Conservation (phyloP, 2,329 filamentous ascomycete species). For the Fusarium tricinctum region DNA sequence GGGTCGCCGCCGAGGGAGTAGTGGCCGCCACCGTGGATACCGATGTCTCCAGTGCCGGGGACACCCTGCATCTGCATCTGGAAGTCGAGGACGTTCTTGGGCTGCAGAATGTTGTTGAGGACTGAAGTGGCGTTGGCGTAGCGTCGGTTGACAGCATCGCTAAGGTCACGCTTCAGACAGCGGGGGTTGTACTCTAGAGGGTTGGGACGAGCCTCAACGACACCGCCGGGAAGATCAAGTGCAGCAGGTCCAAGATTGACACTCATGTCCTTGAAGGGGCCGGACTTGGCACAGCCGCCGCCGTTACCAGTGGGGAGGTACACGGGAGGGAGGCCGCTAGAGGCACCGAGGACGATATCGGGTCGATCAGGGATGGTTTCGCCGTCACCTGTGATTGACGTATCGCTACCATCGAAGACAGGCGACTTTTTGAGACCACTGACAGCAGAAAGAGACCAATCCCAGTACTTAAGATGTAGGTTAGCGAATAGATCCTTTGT, state of each 20-base stretch:
- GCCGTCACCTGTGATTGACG: slow-evolving; percentile 63
- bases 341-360: slow-evolving; percentile 47
- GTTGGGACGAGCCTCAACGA: slow-evolving; percentile 36
- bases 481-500: slow-evolving; percentile 10
- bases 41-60: slow-evolving; percentile 46
- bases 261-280: slow-evolving; percentile 62
- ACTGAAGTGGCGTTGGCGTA: slow-evolving; percentile 51
- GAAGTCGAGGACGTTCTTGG: slow-evolving; percentile 57
- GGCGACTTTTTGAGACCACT: slow-evolving; percentile 57
- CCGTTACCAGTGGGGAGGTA: slow-evolving; percentile 63
- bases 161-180: slow-evolving; percentile 58
- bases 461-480: slow-evolving; percentile 57
- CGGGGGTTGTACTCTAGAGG: slow-evolving; percentile 59
- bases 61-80: slow-evolving; percentile 61
- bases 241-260: slow-evolving; percentile 59
- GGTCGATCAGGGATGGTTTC: slow-evolving; percentile 44
- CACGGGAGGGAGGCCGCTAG: slow-evolving; percentile 46
- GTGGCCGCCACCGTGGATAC: slow-evolving; percentile 58
- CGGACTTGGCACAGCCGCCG: slow-evolving; percentile 67
- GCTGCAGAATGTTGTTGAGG: slow-evolving; percentile 56
- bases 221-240: slow-evolving; percentile 49
- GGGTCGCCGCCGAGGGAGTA: slow-evolving; percentile 59
- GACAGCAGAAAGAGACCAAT: slow-evolving; percentile 59
- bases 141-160: slow-evolving; percentile 43
- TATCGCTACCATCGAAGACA: slow-evolving; percentile 64